phyloP scores from a whole-genome alignment of 805 yeast species.

The Candida tammaniensis region DNA sequence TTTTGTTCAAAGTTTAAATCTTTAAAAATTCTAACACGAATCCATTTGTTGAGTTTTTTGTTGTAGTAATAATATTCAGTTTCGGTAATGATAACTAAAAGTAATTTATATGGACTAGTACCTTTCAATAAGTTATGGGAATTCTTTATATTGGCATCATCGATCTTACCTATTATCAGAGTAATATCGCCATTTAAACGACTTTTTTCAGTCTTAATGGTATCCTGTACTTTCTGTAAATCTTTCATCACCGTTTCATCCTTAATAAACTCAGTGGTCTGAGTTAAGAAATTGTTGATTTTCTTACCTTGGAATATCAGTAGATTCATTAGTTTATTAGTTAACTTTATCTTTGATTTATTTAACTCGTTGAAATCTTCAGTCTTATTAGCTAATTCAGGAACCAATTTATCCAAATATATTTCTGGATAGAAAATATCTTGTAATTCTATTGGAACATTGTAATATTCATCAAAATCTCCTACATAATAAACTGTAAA shows the following conservation, averaged over 20 bases:
- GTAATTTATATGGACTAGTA: constrained; percentile 19
- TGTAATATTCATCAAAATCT: constrained; percentile 20
- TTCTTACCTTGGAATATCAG: constrained; percentile 41
- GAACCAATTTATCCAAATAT: constrained; percentile 23
- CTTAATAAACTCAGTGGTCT: constrained; percentile 17
- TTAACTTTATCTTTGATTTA: constrained; percentile 17
- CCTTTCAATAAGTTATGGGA: constrained; percentile 5
- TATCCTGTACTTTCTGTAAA: constrained; percentile 16
- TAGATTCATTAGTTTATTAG: constrained; percentile 27
- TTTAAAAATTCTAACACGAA: constrained; percentile 5
- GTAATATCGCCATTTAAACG: constrained; percentile 18
- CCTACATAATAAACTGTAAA: constrained; percentile 28
- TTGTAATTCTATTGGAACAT: constrained; percentile 22
- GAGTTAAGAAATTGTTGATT: constrained; percentile 24
- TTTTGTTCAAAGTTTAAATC: constrained; percentile 9
- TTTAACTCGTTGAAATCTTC: constrained; percentile 13
- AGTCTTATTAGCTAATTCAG: constrained; percentile 20
- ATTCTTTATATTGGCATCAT: constrained; percentile 14
- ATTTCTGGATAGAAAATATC: constrained; percentile 36
- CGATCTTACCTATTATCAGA: constrained; percentile 18
- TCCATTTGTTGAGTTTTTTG: constrained; percentile 10
- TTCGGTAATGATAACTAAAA: constrained; percentile 32
- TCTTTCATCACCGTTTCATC: constrained; percentile 16
- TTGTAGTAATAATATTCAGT: constrained; percentile 25
- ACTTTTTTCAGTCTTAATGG: constrained; percentile 16